phyloP scores from a whole-genome alignment of 2,329 filamentous ascomycete genomes.

The Diaporthe amygdali region DNA sequence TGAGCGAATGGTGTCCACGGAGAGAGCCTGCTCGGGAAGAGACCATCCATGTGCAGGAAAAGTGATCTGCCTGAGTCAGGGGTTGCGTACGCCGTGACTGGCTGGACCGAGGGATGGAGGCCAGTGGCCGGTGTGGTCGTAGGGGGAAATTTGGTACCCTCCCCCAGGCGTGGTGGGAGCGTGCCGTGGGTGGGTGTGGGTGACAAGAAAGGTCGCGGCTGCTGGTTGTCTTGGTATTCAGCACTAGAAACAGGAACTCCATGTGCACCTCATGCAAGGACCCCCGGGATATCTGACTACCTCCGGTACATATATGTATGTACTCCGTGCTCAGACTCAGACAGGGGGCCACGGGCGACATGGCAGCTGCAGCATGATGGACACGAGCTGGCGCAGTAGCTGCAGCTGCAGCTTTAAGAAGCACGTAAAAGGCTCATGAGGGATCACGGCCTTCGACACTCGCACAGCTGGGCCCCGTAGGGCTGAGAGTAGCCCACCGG shows the following conservation, averaged over 20 bases:
- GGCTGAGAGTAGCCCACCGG: conserved; percentile 21
- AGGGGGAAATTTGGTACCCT: conserved; percentile 20
- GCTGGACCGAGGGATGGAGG: conserved; percentile 1
- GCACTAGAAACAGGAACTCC: conserved; percentile 3
- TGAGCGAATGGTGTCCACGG: conserved; percentile 5
- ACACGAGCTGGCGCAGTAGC: not conserved
- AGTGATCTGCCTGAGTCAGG: conserved; percentile 21
- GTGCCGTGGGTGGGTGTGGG: conserved; percentile 2
- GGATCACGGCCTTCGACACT: not conserved
- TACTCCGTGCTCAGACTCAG: not conserved
- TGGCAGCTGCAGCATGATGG: not conserved
- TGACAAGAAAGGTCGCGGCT: not conserved
- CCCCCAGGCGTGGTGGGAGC: conserved; percentile 12
- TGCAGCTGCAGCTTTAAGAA: not conserved
- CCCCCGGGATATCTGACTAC: not conserved
- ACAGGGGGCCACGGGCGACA: not conserved
- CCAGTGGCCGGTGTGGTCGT: conserved; percentile 13
- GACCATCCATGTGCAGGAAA: conserved; percentile 10
- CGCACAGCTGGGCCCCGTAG: conserved; percentile 21
- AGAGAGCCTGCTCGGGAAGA: conserved; percentile 19
- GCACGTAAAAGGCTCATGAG: not conserved
- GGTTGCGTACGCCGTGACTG: conserved; percentile 21
- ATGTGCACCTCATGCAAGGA: conserved; percentile 12
- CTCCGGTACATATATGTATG: not conserved
- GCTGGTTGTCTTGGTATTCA: not conserved